Conservation (phyloP, 768 basidiomycete genomes). For the Dacryopinax spathularia region DNA sequence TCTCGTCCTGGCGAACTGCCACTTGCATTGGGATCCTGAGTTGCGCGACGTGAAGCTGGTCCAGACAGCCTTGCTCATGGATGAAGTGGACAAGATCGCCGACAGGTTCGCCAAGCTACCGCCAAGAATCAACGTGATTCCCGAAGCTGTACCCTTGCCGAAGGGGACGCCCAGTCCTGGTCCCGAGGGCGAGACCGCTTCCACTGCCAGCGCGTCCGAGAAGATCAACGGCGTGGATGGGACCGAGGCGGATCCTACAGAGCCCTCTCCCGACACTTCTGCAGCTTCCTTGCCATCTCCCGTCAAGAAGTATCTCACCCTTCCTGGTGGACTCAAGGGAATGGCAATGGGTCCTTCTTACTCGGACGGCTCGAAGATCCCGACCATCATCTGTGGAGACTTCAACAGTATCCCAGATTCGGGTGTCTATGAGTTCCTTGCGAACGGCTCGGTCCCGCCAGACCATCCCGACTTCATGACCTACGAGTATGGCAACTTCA, state of each 20-base stretch:
- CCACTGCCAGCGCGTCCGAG: not conserved
- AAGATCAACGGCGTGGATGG: not conserved
- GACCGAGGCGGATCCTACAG: slow-evolving; percentile 11
- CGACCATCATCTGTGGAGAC: slow-evolving; percentile 84
- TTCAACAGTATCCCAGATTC: slow-evolving; percentile 80
- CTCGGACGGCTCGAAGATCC: slow-evolving; percentile 75
- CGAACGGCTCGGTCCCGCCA: slow-evolving; percentile 49
- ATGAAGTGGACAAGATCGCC: slow-evolving; percentile 84
- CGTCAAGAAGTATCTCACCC: not conserved
- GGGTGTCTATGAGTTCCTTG: slow-evolving; percentile 84
- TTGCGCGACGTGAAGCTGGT: slow-evolving; percentile 96
- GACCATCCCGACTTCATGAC: slow-evolving; percentile 86
- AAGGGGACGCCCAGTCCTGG: slow-evolving; percentile 14
- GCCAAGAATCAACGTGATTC: slow-evolving; percentile 26
- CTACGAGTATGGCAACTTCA: slow-evolving; percentile 83
- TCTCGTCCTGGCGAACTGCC: slow-evolving; percentile 76
- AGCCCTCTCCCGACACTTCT: slow-evolving; percentile 32
- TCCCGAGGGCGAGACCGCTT: not conserved
- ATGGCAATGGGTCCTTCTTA: slow-evolving; percentile 44
- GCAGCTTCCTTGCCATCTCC: not conserved
- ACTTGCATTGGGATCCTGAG: slow-evolving; percentile 84
- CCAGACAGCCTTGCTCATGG: slow-evolving; percentile 80
- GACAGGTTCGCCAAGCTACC: slow-evolving; percentile 75
- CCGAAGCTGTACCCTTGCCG: slow-evolving; percentile 10
- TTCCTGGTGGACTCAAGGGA: not conserved